Evolutionary conservation across 805 yeast species (phyloP).

Genomic region (Myxozyma mucilagina): DNA sequence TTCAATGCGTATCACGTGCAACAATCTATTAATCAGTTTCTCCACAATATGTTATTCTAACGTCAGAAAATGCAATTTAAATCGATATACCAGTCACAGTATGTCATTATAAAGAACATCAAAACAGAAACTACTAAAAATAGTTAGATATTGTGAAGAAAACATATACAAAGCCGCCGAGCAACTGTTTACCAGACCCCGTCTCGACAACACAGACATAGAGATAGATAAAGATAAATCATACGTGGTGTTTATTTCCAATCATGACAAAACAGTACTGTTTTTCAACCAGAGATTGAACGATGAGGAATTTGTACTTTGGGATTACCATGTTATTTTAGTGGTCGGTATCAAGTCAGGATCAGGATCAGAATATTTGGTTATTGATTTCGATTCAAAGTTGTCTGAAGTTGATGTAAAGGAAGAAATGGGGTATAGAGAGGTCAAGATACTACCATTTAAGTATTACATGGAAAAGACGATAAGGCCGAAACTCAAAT

Average conservation of each 20-base stretch:
- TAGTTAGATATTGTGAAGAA: slow-evolving; percentile 28
- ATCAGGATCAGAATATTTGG: neutral
- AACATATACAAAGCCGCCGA: slow-evolving; percentile 21
- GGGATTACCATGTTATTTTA: slow-evolving; percentile 28
- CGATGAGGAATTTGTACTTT: slow-evolving; percentile 6
- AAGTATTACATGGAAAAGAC: slow-evolving; percentile 1
- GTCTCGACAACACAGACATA: neutral
- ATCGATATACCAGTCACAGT: too few species aligned
- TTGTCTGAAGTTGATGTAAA: neutral
- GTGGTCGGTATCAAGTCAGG: neutral
- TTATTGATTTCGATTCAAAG: slow-evolving; percentile 16
- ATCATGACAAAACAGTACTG: neutral
- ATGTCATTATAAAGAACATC: too few species aligned
- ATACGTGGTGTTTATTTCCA: slow-evolving; percentile 17
- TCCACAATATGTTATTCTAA: too few species aligned
- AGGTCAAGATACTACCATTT: neutral
- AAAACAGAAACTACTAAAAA: too few species aligned
- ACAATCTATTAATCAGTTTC: too few species aligned
- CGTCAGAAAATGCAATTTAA: too few species aligned
- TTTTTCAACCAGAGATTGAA: slow-evolving; percentile 6
- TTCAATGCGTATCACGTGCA: too few species aligned
- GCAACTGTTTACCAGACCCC: neutral
- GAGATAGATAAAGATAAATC: neutral
- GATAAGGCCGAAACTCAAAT: neutral
- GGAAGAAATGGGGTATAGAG: neutral